Evolutionary conservation across 805 yeast species (phyloP), one percentile per base, ranked within the genome.

Genomic region (Candida yuanshanica): DNA sequence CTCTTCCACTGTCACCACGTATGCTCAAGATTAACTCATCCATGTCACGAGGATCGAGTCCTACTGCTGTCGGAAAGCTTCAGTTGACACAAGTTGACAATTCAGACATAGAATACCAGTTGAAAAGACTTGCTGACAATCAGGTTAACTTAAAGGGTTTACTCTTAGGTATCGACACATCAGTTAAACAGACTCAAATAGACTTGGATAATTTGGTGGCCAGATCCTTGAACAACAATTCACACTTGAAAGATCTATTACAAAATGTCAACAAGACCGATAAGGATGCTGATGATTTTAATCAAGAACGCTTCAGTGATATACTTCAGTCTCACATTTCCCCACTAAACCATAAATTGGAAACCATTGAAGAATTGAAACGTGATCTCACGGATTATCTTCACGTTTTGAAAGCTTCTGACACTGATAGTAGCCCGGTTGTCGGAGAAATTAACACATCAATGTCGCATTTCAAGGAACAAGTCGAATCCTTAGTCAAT

Each of bases 1-100:
- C 72, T 4, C 44, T 66, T 41, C 70, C 71, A 8, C 43, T 63
- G 4, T 63, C 65, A 2, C 70, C 73, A 5, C 70, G 65, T 27
- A 59, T 65, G 51, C 56, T 66, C 7, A 45, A 39, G 48, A 12
- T 49, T 50, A 21, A 43, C 52, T 52, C 51, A 7, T 55, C 36
- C 11, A 48, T 47, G 20, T 40, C 46, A 5, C 45, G 35, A 17
- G 23, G 27, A 14, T 17, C 38, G 1, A 42, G 42, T 21, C 46
- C 53, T 5, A 35, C 40, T 1, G 41, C 51, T 10, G 50, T 55
- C 7, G 61, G 62, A 1, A 54, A 53, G 23, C 44, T 53, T 27
- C 49, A 47, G 35, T 38, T 50, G 43, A 10, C 58, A 27, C 35
- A 49, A 20, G 22, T 41, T 32, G 50, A 44, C 38, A 35, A 44